These are phyloP conservation scores for Cercospora zeae-maydis DNA, from an alignment of 2,329 filamentous ascomycete genomes.

Conservation along the genomic window DNA sequence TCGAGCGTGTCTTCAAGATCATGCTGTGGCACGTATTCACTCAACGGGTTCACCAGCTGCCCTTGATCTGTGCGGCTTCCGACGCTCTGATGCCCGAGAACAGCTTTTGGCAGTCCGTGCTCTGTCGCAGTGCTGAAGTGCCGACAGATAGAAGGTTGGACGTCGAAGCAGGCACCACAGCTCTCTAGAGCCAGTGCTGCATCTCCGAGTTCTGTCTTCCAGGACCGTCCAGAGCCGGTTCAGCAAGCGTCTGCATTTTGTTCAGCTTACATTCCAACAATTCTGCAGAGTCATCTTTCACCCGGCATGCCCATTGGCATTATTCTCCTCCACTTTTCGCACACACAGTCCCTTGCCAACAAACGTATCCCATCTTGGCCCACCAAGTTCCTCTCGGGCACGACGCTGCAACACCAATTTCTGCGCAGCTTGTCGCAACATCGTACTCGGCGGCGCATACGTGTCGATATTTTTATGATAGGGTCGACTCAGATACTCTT, in stretches of 20 bases:
- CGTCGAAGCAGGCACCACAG: no score
- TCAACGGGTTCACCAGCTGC: no score
- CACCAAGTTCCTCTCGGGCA: conserved; percentile 39
- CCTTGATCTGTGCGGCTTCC: no score
- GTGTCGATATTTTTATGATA: conserved; percentile 39
- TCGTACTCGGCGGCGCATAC: conserved; percentile 45
- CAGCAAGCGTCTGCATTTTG: background rate
- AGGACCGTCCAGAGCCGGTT: background rate
- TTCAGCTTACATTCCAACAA: background rate
- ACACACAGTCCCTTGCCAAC: conserved; percentile 22
- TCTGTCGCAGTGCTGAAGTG: no score
- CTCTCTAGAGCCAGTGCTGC: no score
- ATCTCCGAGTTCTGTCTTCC: no score
- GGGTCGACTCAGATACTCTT: conserved; percentile 40
- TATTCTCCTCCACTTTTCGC: background rate
- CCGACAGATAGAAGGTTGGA: no score
- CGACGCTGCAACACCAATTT: conserved; percentile 47
- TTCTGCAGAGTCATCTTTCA: background rate
- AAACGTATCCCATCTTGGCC: conserved; percentile 34
- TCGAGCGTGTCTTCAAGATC: no score
- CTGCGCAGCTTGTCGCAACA: conserved; percentile 48
- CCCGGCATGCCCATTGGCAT: background rate
- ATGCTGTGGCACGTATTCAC: no score
- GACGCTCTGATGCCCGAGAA: no score
- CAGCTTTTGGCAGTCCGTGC: no score